These are phyloP conservation scores for Aureobasidium namibiae DNA, from an alignment of 2,329 filamentous ascomycete genomes.

Conservation along the genomic window DNA sequence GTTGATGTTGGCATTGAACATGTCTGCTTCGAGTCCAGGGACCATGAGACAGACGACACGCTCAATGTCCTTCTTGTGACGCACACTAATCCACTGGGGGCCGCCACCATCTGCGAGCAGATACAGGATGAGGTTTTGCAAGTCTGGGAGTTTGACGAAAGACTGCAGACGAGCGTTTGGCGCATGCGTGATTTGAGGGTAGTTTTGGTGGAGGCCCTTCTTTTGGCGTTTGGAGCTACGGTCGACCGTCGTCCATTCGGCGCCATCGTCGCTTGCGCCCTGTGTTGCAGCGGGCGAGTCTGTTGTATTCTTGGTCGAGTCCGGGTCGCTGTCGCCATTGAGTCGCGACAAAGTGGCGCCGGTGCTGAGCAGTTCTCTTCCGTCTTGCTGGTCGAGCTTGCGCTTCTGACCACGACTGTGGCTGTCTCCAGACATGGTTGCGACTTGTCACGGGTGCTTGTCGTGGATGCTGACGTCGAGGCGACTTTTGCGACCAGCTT, in stretches of 20 bases:
- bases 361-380: neutral
- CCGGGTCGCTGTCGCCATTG: constrained; percentile 9
- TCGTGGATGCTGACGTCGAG: neutral
- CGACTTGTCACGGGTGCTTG: neutral
- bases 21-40: constrained; percentile 79
- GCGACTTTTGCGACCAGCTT: neutral
- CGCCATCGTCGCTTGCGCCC: constrained; percentile 7
- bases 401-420: constrained; percentile 11
- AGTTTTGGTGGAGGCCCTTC: constrained; percentile 35
- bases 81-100: constrained; percentile 56
- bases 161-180: constrained; percentile 46
- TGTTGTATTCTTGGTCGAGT: neutral
- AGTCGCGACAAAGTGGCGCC: constrained; percentile 5
- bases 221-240: constrained; percentile 23
- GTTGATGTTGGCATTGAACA: constrained; percentile 62
- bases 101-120: constrained; percentile 52
- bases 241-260: constrained; percentile 22
- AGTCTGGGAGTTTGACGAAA: constrained; percentile 49
- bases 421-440: constrained; percentile 7
- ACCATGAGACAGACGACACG: constrained; percentile 89
- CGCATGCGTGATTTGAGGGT: constrained; percentile 46
- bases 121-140: constrained; percentile 53
- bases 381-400: constrained; percentile 7
- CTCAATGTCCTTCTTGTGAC: constrained; percentile 46
- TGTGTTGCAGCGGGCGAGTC: neutral